phyloP scores from a whole-genome alignment of 2,329 filamentous ascomycete genomes.

The Lasiodiplodia theobromae region DNA sequence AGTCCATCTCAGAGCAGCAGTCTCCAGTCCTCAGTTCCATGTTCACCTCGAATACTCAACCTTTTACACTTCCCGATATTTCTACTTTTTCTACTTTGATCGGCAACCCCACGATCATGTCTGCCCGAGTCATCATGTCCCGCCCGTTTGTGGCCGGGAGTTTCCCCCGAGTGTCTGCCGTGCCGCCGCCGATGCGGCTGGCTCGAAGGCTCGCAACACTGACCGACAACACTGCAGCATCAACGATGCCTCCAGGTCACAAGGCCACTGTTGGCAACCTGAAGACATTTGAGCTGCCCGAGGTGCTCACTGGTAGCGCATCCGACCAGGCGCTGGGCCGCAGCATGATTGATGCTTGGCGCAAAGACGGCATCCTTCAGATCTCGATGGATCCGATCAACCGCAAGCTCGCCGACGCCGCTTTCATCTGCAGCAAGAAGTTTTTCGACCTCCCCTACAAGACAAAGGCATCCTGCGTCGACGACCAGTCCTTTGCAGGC shows the following conservation, averaged over 20 bases:
- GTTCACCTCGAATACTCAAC: not conserved
- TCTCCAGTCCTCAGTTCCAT: not conserved
- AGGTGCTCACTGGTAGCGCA: constrained; percentile 43
- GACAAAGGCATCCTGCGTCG: constrained; percentile 54
- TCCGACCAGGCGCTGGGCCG: constrained; percentile 49
- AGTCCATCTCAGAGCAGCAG: not conserved
- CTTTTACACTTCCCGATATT: not conserved
- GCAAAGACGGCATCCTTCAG: constrained; percentile 57
- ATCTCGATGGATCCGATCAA: constrained; percentile 51
- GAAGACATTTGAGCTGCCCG: constrained; percentile 54
- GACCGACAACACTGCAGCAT: not conserved
- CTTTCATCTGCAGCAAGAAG: constrained; percentile 46
- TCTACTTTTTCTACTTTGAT: not conserved
- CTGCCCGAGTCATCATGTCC: not conserved
- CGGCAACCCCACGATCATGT: not conserved
- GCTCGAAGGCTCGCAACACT: not conserved
- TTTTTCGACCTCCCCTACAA: constrained; percentile 48
- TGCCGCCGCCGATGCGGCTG: not conserved
- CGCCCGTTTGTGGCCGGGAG: not conserved
- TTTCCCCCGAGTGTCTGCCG: not conserved
- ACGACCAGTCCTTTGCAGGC: constrained; percentile 56
- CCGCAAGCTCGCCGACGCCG: constrained; percentile 46
- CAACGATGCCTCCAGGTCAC: constrained; percentile 40
- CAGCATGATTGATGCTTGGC: constrained; percentile 53
- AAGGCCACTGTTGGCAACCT: constrained; percentile 43